These are phyloP conservation scores for Eleusine coracana DNA, from an alignment of 176 grass and related monocot species.

Conservation along the genomic window DNA sequence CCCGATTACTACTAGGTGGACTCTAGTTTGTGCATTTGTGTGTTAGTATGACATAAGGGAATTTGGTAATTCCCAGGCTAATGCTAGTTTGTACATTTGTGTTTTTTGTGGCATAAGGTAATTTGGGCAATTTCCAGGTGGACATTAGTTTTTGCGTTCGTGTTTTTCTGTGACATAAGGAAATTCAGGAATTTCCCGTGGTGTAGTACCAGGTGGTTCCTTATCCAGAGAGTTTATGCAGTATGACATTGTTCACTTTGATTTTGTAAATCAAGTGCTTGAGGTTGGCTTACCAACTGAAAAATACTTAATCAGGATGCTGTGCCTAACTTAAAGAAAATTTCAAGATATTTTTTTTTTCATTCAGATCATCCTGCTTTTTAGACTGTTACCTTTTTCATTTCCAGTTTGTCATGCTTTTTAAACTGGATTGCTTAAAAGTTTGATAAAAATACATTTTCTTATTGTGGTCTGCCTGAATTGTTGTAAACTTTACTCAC, in stretches of 20 bases:
- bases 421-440: conserved; percentile 11
- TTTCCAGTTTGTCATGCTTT: neutral
- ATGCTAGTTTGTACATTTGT: neutral
- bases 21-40: neutral
- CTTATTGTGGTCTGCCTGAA: neutral
- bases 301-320: neutral
- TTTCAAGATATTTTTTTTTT: neutral
- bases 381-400: neutral
- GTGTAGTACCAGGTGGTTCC: neutral
- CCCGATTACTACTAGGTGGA: neutral
- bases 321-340: neutral
- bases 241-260: neutral
- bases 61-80: neutral
- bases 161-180: neutral
- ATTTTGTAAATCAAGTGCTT: neutral
- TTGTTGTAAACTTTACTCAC: conserved; percentile 19
- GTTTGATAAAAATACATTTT: conserved; percentile 6
- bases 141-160: too few relatives aligned
- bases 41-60: neutral
- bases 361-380: neutral
- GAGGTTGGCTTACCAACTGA: neutral
- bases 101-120: too few relatives aligned
- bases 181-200: neutral
- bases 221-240: neutral
- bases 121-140: too few relatives aligned